A percentile compares a stretch with the other conserved stretches of the same genome.
These are phyloP conservation scores for Plectranthus barbatus DNA, from an alignment of 257 asterid genomes.

Conservation along the genomic window DNA sequence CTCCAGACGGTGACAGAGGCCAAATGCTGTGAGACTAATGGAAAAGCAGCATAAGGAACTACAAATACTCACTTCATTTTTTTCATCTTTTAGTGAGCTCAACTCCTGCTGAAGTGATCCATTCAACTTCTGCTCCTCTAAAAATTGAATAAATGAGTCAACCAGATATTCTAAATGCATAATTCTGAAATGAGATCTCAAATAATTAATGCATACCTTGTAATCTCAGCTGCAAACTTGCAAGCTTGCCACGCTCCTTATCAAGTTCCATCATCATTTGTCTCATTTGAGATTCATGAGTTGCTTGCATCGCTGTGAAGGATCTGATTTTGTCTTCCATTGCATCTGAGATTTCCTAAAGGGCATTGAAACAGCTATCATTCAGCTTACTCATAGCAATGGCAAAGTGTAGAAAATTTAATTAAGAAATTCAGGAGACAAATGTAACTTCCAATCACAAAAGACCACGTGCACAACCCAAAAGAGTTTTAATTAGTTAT, in stretches of 20 bases:
- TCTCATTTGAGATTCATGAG: conserved; percentile 57
- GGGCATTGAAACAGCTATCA: conserved; percentile 37
- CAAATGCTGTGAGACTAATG: conserved; percentile 1
- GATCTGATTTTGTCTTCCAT: conserved; percentile 59
- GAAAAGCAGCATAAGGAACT: conserved; percentile 5
- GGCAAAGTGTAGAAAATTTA: not conserved
- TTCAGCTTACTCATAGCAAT: conserved; percentile 26
- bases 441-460: conserved; percentile 1
- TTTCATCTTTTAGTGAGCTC: conserved; percentile 52
- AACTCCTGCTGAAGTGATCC: conserved; percentile 63
- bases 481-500: not conserved
- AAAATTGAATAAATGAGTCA: conserved; percentile 32
- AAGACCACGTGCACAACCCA: not conserved
- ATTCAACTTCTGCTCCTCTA: conserved; percentile 85
- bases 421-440: not conserved
- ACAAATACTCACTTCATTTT: conserved; percentile 52
- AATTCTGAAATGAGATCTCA: conserved; percentile 11
- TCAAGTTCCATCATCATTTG: conserved; percentile 55
- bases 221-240: conserved; percentile 40
- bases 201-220: conserved; percentile 43
- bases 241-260: conserved; percentile 55
- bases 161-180: conserved; percentile 17
- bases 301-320: conserved; percentile 48
- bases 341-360: conserved; percentile 75
- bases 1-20: not conserved